phyloP scores from a whole-genome alignment of 108 stramenopile genomes.

The Pseudonitzschia multistriata region DNA sequence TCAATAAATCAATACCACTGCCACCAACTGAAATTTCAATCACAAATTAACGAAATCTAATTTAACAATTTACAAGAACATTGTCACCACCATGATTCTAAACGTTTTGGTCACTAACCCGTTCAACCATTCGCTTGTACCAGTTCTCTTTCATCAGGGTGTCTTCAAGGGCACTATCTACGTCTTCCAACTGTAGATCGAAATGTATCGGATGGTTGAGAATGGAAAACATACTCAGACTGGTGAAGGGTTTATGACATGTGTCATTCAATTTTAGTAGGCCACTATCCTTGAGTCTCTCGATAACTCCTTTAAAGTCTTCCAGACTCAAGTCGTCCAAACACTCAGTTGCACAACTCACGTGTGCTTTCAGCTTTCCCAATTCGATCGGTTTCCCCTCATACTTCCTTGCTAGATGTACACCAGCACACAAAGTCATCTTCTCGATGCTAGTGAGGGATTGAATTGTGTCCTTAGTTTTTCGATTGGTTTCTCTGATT shows the following conservation, averaged over 20 bases:
- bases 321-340: constrained; percentile 21
- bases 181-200: constrained; percentile 67
- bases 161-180: constrained; percentile 56
- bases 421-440: constrained; percentile 47
- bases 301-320: constrained; percentile 33
- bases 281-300: constrained; percentile 49
- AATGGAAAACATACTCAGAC: background rate
- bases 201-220: constrained; percentile 32
- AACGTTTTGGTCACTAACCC: constrained; percentile 9
- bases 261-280: constrained; percentile 13
- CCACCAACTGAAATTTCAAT: too few relatives aligned
- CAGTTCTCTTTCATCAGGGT: constrained; percentile 38
- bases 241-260: background rate
- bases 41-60: too few relatives aligned
- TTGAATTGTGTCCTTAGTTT: constrained; percentile 40
- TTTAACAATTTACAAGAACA: too few relatives aligned
- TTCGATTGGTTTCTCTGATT: constrained; percentile 33
- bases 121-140: constrained; percentile 40
- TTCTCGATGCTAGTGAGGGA: constrained; percentile 49
- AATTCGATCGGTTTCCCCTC: constrained; percentile 34
- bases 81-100: background rate
- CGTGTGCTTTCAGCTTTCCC: constrained; percentile 29
- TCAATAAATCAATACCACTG: too few relatives aligned
- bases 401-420: constrained; percentile 18
- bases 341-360: constrained; percentile 29